Evolutionary conservation across 805 yeast species (phyloP).

Genomic region (Blastobotrys mokoenaii): DNA sequence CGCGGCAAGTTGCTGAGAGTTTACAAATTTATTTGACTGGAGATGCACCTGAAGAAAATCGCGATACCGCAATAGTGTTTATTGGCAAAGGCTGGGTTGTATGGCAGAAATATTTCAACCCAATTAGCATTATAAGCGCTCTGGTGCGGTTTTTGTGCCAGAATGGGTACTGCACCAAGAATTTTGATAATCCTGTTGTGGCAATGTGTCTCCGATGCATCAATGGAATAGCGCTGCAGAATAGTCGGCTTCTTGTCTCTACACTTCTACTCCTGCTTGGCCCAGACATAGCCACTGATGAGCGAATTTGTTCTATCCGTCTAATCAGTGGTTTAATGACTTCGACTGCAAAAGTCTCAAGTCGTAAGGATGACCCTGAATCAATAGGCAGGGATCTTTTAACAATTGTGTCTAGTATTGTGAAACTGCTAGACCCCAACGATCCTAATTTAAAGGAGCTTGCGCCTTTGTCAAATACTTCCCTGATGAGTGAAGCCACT

Average conservation of each 20-base stretch:
- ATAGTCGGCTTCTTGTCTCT: slow-evolving; percentile 16
- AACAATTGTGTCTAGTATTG: slow-evolving; percentile 13
- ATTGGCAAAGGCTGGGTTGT: slow-evolving; percentile 19
- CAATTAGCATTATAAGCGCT: slow-evolving; percentile 13
- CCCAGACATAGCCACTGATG: slow-evolving; percentile 6
- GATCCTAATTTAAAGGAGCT: slow-evolving; percentile 9
- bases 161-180: slow-evolving; percentile 10
- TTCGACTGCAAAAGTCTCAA: background rate
- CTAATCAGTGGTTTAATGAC: slow-evolving; percentile 12
- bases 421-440: slow-evolving; percentile 13
- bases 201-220: slow-evolving; percentile 13
- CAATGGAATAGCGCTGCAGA: slow-evolving; percentile 14
- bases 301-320: slow-evolving; percentile 15
- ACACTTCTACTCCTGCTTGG: slow-evolving; percentile 13
- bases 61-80: slow-evolving; percentile 15
- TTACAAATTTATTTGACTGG: slow-evolving; percentile 12
- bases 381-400: slow-evolving; percentile 10
- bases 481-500: slow-evolving; percentile 16
- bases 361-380: no score
- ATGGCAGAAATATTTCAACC: slow-evolving; percentile 20
- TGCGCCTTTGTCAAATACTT: slow-evolving; percentile 9
- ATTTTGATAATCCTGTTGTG: background rate
- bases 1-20: slow-evolving; percentile 13
- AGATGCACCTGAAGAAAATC: slow-evolving; percentile 8
- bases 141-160: slow-evolving; percentile 11